A percentile compares a stretch with the other conserved stretches of the same genome.
Evolutionary conservation across 768 basidiomycete genomes (phyloP).

Genomic region (Tylopilus cervinicoccineus): DNA sequence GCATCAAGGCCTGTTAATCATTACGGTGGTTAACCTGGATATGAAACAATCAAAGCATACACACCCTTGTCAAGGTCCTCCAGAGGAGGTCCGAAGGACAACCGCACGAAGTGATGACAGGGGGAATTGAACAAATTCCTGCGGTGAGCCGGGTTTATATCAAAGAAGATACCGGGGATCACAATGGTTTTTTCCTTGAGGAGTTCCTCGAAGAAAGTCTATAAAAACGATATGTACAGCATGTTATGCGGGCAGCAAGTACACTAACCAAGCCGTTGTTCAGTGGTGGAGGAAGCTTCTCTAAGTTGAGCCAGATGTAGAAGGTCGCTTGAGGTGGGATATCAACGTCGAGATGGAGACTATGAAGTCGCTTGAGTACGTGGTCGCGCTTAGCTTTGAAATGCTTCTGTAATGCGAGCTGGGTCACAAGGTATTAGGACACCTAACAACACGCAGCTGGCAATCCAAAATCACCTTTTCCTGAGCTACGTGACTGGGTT

Average conservation of each 20-base stretch:
- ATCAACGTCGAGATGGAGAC: conserved; percentile 72
- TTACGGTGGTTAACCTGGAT: neutral
- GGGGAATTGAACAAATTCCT: conserved; percentile 88
- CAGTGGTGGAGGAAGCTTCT: conserved; percentile 71
- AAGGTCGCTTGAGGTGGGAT: conserved; percentile 81
- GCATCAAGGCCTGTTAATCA: conserved; percentile 67
- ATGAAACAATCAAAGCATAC: conserved; percentile 6
- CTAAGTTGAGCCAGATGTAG: conserved; percentile 92
- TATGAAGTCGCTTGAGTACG: conserved; percentile 74
- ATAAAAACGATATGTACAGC: conserved; percentile 2
- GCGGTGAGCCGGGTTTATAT: conserved; percentile 73
- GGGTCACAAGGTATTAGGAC: neutral
- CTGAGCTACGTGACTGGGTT: conserved; percentile 57
- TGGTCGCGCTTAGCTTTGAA: conserved; percentile 92
- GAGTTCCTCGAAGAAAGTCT: conserved; percentile 93
- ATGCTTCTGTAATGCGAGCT: conserved; percentile 82
- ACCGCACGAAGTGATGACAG: conserved; percentile 84
- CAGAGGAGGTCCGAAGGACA: conserved; percentile 83
- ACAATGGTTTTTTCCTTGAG: conserved; percentile 89
- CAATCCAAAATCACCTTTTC: conserved; percentile 54
- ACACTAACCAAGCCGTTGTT: conserved; percentile 77
- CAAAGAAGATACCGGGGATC: conserved; percentile 89
- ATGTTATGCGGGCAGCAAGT: neutral
- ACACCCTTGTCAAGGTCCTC: conserved; percentile 73
- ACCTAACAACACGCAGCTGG: neutral